Percentiles rank a stretch among this genome's conserved stretches.
Evolutionary conservation across 257 asterid species (phyloP).

Genomic region (Leptodermis oblonga): DNA sequence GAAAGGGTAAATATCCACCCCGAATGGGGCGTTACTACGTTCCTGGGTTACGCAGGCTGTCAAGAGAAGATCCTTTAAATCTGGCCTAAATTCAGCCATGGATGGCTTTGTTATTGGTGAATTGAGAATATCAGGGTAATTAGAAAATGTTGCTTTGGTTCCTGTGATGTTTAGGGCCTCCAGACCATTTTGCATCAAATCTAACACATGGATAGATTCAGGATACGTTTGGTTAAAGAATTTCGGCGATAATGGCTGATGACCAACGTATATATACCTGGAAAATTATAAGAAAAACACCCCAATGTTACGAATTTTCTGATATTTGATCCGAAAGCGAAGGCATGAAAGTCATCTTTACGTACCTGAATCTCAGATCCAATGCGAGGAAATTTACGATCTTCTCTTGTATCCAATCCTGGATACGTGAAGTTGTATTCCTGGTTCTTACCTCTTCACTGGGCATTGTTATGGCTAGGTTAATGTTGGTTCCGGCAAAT

Average conservation of each 20-base stretch:
- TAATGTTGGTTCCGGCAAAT: not conserved
- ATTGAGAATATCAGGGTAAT: not conserved
- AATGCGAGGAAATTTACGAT: not conserved
- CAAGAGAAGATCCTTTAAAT: not conserved
- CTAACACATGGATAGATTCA: not conserved
- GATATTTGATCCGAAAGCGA: not conserved
- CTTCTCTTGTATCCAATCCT: not conserved
- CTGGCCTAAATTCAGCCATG: not conserved
- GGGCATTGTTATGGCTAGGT: not conserved
- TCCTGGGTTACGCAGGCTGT: not conserved
- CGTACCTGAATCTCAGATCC: not conserved
- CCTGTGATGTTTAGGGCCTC: not conserved
- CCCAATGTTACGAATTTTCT: not conserved
- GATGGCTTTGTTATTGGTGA: not conserved
- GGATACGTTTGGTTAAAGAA: not conserved
- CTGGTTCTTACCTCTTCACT: not conserved
- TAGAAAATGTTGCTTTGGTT: conserved; percentile 5
- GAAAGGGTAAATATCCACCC: conserved; percentile 68
- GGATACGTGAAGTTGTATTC: not conserved
- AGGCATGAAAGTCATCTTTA: not conserved
- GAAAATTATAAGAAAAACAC: too few relatives aligned
- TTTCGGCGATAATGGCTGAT: not conserved
- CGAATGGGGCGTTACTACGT: conserved; percentile 5
- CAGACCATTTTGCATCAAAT: not conserved
- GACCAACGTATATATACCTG: conserved; percentile 14